These are phyloP conservation scores for Mycena olivaceomarginata DNA, from an alignment of 768 basidiomycete genomes.

Conservation along the genomic window DNA sequence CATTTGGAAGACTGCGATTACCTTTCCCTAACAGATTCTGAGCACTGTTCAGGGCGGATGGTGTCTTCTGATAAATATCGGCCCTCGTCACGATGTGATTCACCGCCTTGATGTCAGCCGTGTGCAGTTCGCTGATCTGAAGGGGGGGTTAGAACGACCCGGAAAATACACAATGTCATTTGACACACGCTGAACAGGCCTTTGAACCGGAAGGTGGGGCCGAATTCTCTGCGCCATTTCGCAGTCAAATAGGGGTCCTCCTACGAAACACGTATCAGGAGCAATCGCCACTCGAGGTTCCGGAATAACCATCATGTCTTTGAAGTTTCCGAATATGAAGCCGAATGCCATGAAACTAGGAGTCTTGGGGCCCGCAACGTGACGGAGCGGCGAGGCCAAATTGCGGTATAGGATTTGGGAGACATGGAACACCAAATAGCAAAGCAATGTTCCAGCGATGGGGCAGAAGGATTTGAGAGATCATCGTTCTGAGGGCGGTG, in stretches of 20 bases:
- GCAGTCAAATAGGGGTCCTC: neutral
- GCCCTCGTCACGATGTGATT: conserved; percentile 67
- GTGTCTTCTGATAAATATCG: conserved; percentile 61
- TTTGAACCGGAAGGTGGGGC: conserved; percentile 9
- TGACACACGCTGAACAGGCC: conserved; percentile 26
- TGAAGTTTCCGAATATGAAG: conserved; percentile 57
- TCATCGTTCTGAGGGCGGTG: neutral
- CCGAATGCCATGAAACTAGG: conserved; percentile 39
- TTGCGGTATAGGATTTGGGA: conserved; percentile 27
- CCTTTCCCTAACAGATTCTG: conserved; percentile 3
- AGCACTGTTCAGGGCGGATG: neutral
- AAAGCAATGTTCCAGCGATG: conserved; percentile 1
- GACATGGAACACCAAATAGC: neutral
- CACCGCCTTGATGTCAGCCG: conserved; percentile 67
- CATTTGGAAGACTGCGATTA: neutral
- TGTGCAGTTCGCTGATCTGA: conserved; percentile 60
- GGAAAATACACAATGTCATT: too few species aligned
- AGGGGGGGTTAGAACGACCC: neutral
- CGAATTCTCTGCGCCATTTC: conserved; percentile 25
- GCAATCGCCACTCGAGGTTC: neutral
- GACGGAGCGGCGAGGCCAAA: conserved; percentile 52
- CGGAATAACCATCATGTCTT: conserved; percentile 42
- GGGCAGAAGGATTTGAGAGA: conserved; percentile 1
- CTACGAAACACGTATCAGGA: neutral
- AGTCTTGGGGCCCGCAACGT: conserved; percentile 60